These are phyloP conservation scores for Penicillium sp. DNA, from an alignment of 2,329 filamentous ascomycete genomes.

Conservation along the genomic window DNA sequence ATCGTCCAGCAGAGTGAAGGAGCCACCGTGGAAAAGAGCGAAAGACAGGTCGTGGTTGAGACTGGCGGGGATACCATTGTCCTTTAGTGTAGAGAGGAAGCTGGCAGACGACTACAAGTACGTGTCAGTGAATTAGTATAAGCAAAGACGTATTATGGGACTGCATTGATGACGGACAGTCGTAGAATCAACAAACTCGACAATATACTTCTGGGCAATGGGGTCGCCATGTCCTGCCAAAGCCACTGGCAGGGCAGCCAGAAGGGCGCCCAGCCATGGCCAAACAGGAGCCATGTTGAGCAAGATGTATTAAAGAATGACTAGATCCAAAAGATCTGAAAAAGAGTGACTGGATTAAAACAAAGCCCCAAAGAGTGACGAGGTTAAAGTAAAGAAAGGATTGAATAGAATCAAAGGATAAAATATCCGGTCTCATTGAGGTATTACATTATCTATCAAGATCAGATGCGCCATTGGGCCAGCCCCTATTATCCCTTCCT, in stretches of 20 bases:
- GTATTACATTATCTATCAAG: neutral
- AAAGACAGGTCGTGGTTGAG: neutral
- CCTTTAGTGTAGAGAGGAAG: neutral
- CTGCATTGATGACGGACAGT: neutral
- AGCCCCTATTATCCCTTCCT: neutral
- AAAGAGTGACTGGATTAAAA: neutral
- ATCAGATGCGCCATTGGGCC: neutral
- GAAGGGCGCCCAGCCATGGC: constrained; percentile 1
- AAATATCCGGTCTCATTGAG: neutral
- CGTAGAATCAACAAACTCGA: neutral
- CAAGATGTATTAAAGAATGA: neutral
- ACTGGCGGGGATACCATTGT: neutral
- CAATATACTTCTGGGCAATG: constrained; percentile 10
- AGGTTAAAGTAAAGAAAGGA: neutral
- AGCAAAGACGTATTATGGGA: neutral
- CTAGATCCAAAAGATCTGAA: neutral
- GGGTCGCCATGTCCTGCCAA: constrained; percentile 14
- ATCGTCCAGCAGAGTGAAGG: neutral
- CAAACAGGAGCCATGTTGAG: neutral
- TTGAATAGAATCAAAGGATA: neutral
- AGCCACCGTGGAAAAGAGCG: constrained; percentile 1
- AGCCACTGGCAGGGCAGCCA: constrained; percentile 8
- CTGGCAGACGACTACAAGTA: neutral
- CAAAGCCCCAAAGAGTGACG: neutral
- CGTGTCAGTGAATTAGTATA: neutral